Evolutionary conservation across 1,284 basidiomycete species (phyloP).

Genomic region (Xerocomus nothofagi): DNA sequence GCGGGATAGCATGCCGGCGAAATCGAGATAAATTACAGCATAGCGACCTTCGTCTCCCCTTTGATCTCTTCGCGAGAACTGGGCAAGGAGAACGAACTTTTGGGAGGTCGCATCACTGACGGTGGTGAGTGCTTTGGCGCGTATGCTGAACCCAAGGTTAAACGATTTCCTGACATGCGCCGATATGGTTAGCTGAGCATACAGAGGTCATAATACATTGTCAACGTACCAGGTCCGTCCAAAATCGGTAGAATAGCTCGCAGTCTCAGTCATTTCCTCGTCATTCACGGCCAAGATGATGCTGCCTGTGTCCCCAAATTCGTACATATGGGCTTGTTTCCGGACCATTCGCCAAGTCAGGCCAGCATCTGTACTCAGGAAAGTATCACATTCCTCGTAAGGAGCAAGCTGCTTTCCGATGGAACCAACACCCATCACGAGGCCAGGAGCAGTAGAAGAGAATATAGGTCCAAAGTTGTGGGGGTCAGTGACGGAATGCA

Average conservation of each 20-base stretch:
- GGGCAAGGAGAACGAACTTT: slow-evolving; percentile 86
- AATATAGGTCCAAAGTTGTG: slow-evolving; percentile 95
- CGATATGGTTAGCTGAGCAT: slow-evolving; percentile 41
- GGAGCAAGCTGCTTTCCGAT: slow-evolving; percentile 71
- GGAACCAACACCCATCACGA: slow-evolving; percentile 93
- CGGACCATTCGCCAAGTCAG: slow-evolving; percentile 82
- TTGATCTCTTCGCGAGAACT: slow-evolving; percentile 66
- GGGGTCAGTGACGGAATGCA: slow-evolving; percentile 88
- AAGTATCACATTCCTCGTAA: slow-evolving; percentile 93
- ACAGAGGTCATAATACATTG: neutral
- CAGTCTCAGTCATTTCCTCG: slow-evolving; percentile 72
- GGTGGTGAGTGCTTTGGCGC: slow-evolving; percentile 78
- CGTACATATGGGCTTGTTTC: slow-evolving; percentile 86
- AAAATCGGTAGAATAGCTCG: slow-evolving; percentile 85
- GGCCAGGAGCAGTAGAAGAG: slow-evolving; percentile 91
- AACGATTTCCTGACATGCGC: slow-evolving; percentile 67
- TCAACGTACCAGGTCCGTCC: slow-evolving; percentile 77
- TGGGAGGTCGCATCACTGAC: slow-evolving; percentile 92
- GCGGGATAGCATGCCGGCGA: slow-evolving; percentile 65
- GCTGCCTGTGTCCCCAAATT: slow-evolving; percentile 91
- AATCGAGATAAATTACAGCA: slow-evolving; percentile 83
- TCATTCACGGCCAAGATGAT: slow-evolving; percentile 87
- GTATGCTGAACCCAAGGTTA: slow-evolving; percentile 69
- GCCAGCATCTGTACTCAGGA: slow-evolving; percentile 89
- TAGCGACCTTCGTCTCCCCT: slow-evolving; percentile 59